Base-by-base conservation (phyloP, 179 eudicot species). In the Nepenthes alata region DNA sequence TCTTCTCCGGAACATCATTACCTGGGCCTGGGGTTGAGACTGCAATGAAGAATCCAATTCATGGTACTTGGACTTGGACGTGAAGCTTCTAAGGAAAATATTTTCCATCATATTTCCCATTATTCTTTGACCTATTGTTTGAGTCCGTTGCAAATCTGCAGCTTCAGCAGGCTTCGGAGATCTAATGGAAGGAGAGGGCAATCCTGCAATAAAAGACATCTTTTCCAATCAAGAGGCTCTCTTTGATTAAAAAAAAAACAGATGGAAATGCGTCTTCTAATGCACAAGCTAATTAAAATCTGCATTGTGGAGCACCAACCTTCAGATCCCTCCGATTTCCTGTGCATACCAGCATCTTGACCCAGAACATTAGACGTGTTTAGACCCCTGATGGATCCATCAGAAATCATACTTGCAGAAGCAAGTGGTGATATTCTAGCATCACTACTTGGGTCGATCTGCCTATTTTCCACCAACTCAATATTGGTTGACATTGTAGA, bases 31-130 rank as follows among this genome's bases (percentile, higher is more conserved):
- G 37, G 83, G 62, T 53, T 83, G 88, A 66, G 96, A 62, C 53
- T 81, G 83, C 63, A 70, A 64, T 5, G 77, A 74, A 55, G 74
- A 72, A 67, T 89, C 96, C 41, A 81, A 69, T 53, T 79, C 78
- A 13, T 65, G 81, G 62, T 68, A 75, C 74, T 78, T 91, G 13
- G 95, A 53, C 72, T 83, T 93, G 49, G 98, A 80, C 55, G 96
- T 84, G 70, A 91, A 89, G 77, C 93, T 83, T 86, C 98, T 83
- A 49, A 72, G 57, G 68, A 91, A 86, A 55, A 81, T 70, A 71
- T 86, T 87, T 59, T 87, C 95, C 88, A 78, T 82, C 81, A 89
- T 75, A 70, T 89, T 91, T 74, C 95, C 98, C 95, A 91, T 89
- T 58, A 93, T 85, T 66, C 84, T 85, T 75, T 93, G 96, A 63